These are phyloP conservation scores for Fagopyrum tataricum DNA, from an alignment of 148 eudicot genomes.

Conservation along the genomic window DNA sequence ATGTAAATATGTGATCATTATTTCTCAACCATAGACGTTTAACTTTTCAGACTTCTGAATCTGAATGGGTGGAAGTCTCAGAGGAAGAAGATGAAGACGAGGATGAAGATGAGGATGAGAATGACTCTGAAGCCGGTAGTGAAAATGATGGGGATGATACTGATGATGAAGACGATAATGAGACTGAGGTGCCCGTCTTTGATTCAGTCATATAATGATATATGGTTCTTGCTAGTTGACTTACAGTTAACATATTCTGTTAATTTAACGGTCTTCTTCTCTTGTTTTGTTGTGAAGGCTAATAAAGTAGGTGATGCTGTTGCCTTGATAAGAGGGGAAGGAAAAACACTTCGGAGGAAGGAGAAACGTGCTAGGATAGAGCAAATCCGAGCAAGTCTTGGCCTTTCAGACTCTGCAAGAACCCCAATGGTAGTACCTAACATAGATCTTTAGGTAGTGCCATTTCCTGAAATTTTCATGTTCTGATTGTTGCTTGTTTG, in stretches of 20 bases:
- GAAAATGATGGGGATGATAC: conserved; percentile 45
- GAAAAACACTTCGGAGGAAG: conserved; percentile 77
- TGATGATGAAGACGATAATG: conserved; percentile 39
- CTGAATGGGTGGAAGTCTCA: conserved; percentile 95
- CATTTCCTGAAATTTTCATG: neutral
- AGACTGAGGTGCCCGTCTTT: conserved; percentile 28
- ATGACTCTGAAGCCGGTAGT: conserved; percentile 35
- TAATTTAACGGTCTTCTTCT: neutral
- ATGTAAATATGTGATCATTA: neutral
- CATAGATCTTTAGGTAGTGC: conserved; percentile 16
- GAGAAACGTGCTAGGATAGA: conserved; percentile 90
- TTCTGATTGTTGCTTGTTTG: neutral
- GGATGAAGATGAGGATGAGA: conserved; percentile 38
- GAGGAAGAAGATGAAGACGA: conserved; percentile 79
- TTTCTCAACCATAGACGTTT: neutral
- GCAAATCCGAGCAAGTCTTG: conserved; percentile 95
- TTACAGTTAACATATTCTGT: neutral
- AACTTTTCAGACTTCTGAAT: conserved; percentile 69
- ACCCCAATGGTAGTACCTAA: conserved; percentile 63
- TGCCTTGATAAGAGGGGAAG: conserved; percentile 72
- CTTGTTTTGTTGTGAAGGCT: conserved; percentile 37
- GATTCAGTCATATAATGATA: neutral
- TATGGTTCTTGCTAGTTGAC: neutral
- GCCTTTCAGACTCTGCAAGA: conserved; percentile 93
- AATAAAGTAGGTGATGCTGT: conserved; percentile 70